Conservation (phyloP, 352 stramenopile genomes). For the Phytophthora ohioensis region DNA sequence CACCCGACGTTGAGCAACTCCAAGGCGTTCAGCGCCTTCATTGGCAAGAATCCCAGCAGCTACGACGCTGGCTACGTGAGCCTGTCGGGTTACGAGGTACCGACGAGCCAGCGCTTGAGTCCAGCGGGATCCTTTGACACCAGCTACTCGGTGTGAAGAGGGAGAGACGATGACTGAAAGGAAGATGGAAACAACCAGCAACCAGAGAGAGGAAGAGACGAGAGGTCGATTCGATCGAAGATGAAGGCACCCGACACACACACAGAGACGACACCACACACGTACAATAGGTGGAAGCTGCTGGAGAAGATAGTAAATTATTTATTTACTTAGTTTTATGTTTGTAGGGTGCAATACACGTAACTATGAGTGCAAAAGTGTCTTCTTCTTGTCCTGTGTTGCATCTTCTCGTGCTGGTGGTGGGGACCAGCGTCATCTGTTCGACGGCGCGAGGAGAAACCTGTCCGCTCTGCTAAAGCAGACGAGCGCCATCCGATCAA, state of each 20-base stretch:
- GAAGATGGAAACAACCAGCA: constrained; percentile 10
- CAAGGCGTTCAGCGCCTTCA: constrained; percentile 60
- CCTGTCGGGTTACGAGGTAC: constrained; percentile 74
- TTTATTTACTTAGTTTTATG: constrained; percentile 53
- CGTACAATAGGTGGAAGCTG: constrained; percentile 42
- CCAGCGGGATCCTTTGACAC: constrained; percentile 33
- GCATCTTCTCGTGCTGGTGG: constrained; percentile 5
- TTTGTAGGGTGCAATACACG: constrained; percentile 39
- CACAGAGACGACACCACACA: constrained; percentile 41
- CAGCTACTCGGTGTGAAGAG: constrained; percentile 34
- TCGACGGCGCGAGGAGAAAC: constrained; percentile 34
- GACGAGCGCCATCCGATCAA: constrained; percentile 29
- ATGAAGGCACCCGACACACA: constrained; percentile 26
- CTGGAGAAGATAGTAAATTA: constrained; percentile 46
- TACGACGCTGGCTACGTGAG: constrained; percentile 76
- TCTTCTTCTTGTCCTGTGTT: constrained; percentile 9
- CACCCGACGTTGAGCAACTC: constrained; percentile 58
- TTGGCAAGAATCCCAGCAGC: constrained; percentile 77
- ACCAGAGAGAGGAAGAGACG: constrained; percentile 14
- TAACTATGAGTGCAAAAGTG: constrained; percentile 21
- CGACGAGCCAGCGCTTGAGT: constrained; percentile 43
- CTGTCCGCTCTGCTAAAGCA: constrained; percentile 18
- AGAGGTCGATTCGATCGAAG: constrained; percentile 34
- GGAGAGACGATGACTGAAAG: constrained; percentile 1
- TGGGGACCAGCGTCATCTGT: neutral